These are phyloP conservation scores for Nakaseomyces delphensis DNA, from an alignment of 1,139 yeast species.

Conservation along the genomic window DNA sequence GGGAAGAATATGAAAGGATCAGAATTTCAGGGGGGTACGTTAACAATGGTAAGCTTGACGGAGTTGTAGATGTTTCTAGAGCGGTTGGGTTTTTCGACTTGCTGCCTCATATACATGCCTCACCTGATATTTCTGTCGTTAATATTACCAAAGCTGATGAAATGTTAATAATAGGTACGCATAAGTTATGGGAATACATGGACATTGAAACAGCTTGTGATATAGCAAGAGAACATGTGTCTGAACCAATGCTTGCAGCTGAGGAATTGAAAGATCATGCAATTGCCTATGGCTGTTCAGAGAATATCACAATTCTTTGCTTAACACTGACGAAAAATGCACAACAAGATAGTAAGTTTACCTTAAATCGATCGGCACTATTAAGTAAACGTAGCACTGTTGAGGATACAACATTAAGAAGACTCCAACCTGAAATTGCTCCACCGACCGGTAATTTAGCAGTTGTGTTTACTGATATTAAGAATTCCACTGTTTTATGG, in stretches of 20 bases:
- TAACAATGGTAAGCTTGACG: slow-evolving; percentile 79
- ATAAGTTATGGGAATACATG: slow-evolving; percentile 77
- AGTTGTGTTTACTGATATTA: slow-evolving; percentile 93
- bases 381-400: slow-evolving; percentile 39
- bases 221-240: slow-evolving; percentile 71
- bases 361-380: slow-evolving; percentile 32
- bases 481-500: slow-evolving; percentile 89
- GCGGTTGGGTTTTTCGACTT: slow-evolving; percentile 86
- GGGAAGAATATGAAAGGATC: slow-evolving; percentile 76
- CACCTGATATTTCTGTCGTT: slow-evolving; percentile 65
- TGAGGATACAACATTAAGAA: slow-evolving; percentile 75
- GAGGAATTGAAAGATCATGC: slow-evolving; percentile 92
- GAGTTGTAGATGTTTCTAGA: slow-evolving; percentile 72
- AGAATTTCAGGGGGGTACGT: slow-evolving; percentile 90
- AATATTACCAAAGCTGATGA: slow-evolving; percentile 67
- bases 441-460: slow-evolving; percentile 95
- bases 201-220: slow-evolving; percentile 85
- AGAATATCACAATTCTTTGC: slow-evolving; percentile 78
- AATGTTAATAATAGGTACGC: slow-evolving; percentile 77
- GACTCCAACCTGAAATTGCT: slow-evolving; percentile 83
- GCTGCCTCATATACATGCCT: slow-evolving; percentile 83
- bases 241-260: slow-evolving; percentile 86
- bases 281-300: slow-evolving; percentile 79
- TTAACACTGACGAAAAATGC: slow-evolving; percentile 46
- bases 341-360: slow-evolving; percentile 40